Evolutionary conservation across 306 rosid species (phyloP).

Genomic region (Pueraria montana): DNA sequence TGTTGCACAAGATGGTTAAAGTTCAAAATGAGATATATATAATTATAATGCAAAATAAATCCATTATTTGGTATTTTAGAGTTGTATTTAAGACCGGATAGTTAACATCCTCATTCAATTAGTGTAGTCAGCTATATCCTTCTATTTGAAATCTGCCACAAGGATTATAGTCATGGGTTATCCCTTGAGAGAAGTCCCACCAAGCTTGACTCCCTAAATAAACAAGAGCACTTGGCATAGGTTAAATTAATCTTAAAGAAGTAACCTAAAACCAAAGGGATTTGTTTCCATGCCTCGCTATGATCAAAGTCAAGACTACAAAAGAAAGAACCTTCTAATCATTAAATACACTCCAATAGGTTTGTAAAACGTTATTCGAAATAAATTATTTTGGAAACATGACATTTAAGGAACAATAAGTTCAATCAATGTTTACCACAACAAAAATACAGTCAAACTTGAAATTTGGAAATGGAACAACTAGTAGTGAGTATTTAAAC

Average conservation of each 20-base stretch:
- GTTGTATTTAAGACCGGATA: background rate
- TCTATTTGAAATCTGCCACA: background rate
- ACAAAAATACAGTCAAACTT: slow-evolving; percentile 11
- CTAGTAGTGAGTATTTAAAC: slow-evolving; percentile 14
- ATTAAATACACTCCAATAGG: slow-evolving; percentile 20
- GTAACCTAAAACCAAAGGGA: slow-evolving; percentile 17
- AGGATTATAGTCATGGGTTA: background rate
- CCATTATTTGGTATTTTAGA: background rate
- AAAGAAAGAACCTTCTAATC: slow-evolving; percentile 22
- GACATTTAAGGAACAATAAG: slow-evolving; percentile 13
- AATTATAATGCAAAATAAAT: background rate
- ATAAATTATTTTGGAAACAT: background rate
- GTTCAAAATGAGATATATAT: slow-evolving; percentile 39
- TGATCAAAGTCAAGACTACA: slow-evolving; percentile 21
- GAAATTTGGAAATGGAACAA: slow-evolving; percentile 21
- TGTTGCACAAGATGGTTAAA: slow-evolving; percentile 52
- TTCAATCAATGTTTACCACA: background rate
- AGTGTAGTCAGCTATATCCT: background rate
- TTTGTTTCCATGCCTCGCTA: background rate
- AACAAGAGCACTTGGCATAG: slow-evolving; percentile 11
- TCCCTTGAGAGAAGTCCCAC: background rate
- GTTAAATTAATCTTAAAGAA: slow-evolving; percentile 7
- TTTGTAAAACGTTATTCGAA: slow-evolving; percentile 10
- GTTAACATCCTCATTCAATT: background rate
- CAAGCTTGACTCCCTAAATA: background rate